Conservation (phyloP, 1,284 basidiomycete species). For the Ustilago lituana region DNA sequence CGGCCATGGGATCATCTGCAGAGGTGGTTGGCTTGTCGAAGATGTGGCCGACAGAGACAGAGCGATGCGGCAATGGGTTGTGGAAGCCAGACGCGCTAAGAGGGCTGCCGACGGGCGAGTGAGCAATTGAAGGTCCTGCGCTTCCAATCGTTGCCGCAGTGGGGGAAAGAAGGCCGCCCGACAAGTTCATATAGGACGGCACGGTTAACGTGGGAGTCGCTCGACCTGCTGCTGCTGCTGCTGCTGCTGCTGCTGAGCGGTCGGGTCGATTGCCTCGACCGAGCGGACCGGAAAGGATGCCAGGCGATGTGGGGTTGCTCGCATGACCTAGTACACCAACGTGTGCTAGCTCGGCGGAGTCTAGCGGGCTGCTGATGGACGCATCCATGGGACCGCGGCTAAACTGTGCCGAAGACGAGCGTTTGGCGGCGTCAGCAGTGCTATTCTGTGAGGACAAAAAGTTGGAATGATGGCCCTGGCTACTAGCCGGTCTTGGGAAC, state of each 20-base stretch:
- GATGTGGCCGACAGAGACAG: constrained; percentile 30
- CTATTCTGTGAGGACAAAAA: neutral
- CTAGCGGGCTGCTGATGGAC: constrained; percentile 1
- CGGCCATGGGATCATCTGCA: constrained; percentile 19
- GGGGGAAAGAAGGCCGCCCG: constrained; percentile 47
- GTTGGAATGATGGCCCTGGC: constrained; percentile 23
- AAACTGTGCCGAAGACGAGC: constrained; percentile 19
- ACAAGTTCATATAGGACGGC: constrained; percentile 37
- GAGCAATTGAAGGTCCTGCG: constrained; percentile 10
- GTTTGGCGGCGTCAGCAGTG: constrained; percentile 13
- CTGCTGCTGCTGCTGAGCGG: neutral
- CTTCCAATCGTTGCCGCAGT: constrained; percentile 48
- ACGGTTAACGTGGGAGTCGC: constrained; percentile 33
- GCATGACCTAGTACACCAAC: constrained; percentile 2
- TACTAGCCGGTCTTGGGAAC: constrained; percentile 29
- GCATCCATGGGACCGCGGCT: constrained; percentile 12
- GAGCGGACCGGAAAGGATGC: constrained; percentile 4
- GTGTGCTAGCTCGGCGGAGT: neutral
- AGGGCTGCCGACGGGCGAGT: constrained; percentile 39
- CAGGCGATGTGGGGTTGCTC: constrained; percentile 16
- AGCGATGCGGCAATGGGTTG: constrained; percentile 17
- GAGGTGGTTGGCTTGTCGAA: constrained; percentile 16
- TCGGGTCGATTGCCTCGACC: constrained; percentile 10
- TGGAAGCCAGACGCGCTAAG: constrained; percentile 21
- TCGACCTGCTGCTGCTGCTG: constrained; percentile 17